Percentiles rank a stretch among this genome's conserved stretches.
Evolutionary conservation across 176 grass and related monocot genomes (phyloP).

Genomic region (Lolium rigidum): DNA sequence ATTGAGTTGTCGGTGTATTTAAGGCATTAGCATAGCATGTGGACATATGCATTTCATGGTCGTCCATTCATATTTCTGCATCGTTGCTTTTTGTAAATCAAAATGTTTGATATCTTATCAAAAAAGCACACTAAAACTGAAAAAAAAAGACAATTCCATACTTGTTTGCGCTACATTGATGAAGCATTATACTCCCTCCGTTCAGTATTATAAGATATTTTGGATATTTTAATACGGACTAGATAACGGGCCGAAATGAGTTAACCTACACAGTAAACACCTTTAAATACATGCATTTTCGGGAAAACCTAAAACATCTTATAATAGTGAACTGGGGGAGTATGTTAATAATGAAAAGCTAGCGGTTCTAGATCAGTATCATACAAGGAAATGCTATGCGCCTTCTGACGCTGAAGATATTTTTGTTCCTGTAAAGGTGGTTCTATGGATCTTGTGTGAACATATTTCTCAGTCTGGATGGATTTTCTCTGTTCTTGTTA

Average conservation of each 20-base stretch:
- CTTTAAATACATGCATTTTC: too few species aligned
- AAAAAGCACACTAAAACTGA: neutral
- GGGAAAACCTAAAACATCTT: too few species aligned
- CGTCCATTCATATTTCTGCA: neutral
- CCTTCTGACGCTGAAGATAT: neutral
- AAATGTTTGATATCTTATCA: neutral
- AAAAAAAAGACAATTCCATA: neutral
- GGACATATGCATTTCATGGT: neutral
- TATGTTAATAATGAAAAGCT: conserved; percentile 7
- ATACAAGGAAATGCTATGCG: neutral
- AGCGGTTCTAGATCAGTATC: neutral
- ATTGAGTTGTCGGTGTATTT: neutral
- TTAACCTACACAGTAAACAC: too few species aligned
- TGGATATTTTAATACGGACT: too few species aligned
- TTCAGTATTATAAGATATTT: too few species aligned
- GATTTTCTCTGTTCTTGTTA: neutral
- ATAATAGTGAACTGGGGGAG: too few species aligned
- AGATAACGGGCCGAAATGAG: too few species aligned
- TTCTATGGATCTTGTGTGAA: neutral
- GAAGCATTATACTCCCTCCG: neutral
- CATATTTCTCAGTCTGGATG: neutral
- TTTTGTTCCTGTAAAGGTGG: neutral
- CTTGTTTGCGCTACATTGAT: neutral
- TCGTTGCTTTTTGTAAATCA: neutral
- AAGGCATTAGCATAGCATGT: neutral